Base-by-base conservation (phyloP, 192 early-diverging fungal genomes). In the Coemansia sp. region DNA sequence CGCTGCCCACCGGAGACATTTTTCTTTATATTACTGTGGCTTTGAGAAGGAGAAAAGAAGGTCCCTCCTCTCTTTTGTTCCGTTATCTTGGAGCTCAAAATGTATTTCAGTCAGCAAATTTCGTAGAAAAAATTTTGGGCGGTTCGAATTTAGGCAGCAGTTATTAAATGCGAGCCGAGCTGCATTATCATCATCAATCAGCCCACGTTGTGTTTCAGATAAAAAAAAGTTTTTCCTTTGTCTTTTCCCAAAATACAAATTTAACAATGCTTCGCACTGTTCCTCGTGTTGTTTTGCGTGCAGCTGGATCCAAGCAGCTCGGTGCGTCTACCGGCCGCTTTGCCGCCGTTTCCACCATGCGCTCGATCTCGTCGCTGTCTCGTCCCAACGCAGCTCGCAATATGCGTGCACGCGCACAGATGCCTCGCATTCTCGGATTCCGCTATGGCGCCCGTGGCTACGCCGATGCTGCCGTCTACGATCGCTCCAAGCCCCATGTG, bases 401-500 rank as follows among this genome's bases (percentile, higher is more conserved):
- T 21, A 28, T 51, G 43, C 26, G 53, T 50, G 53, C 57, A 49
- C 20, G 26, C 30, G n/a, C 20, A 11, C 53, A 50, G 16, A 9
- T 37, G 18, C 14, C 33, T 33, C 52, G 45, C 44, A 54, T 70
- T 16, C 13, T 30, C 10, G 26, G 10, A 14, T 21, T 19, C 11
- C 21, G 60, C 26, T 31, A 31, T 31, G 30, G 55, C 33, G 42
- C 26, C 23, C 74, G 67, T 37, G 42, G 59, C 1, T 78, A 83
- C 52, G 69, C 86, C 16, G 86, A 88, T 41, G 55, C 74, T 36
- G 57, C 61, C 14, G 83, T 89, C 56, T 98, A 85, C 80, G 62
- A 82, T 31, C 87, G 94, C 51, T 61, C 63, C 18, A 99, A 99
- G 86, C 96, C 94, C 8, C 96, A 99, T 79, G 86, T 99, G 70